Evolutionary conservation across 2,329 filamentous ascomycete species (phyloP), one percentile per base, ranked within the genome.

Genomic region (Colletotrichum coccodes): DNA sequence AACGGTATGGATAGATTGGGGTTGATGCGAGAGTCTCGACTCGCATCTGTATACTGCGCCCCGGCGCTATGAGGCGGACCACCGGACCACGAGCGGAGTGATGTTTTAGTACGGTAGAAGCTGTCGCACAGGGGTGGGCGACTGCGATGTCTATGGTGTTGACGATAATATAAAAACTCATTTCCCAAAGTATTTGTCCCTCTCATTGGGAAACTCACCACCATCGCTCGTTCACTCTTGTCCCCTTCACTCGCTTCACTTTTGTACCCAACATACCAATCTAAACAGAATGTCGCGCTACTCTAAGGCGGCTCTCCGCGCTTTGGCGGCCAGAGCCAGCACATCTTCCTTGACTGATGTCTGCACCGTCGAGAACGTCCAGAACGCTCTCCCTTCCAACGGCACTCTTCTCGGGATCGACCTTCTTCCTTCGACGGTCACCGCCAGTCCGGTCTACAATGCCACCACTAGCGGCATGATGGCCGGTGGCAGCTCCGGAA

Each of bases 401-500:
- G 71, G 74, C 23, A 73, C 76, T 30, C 73, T 74, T 9, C 73
- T 75, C 6, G 75, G 72, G 7, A 72, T 78, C 68, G 73, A 73
- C 9, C 72, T 78, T 36, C 72, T 78, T 26, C 63, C 63, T 23
- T 60, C 47, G 14, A 60, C 63, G 12, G 30, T 66, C 47, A 66
- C 63, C 18, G 57, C 57, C 5, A 42, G 36, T 18, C 36, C 57
- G 6, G 63, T 66, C 6, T 66, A 66, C 47, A 66, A 66, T 40
- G 18, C 71, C n/a, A 73, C 72, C 2, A 77, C 75, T 3, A 72
- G 76, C 32, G 73, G 72, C 9, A 71, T 71, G 23, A 34, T 74
- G 14, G 75, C 80, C 36, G 77, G 74, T 36, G 79, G 80, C 60
- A 67, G 69, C 38, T 75, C 76, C 7, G 72, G 78, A 47, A 74